Conservation (phyloP, 164 flowering plant species). For the Kalanchoe fedtschenkoi region DNA sequence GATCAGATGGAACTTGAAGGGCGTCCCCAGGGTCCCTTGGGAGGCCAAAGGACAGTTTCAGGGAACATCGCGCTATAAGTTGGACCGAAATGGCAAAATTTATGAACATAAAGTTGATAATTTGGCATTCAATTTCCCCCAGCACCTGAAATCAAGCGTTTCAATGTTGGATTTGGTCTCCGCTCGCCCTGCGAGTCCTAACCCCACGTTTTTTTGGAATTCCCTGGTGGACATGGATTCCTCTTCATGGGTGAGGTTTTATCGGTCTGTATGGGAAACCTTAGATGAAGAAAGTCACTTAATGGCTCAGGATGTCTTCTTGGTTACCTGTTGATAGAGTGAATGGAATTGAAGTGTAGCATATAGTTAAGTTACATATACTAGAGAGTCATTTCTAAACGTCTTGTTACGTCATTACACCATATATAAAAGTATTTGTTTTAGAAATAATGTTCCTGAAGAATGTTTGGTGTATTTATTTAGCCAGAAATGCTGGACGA, state of each 20-base stretch:
- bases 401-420: too few relatives aligned
- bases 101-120: slow-evolving; percentile 86
- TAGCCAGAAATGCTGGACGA: too few relatives aligned
- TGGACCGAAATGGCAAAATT: slow-evolving; percentile 77
- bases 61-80: slow-evolving; percentile 81
- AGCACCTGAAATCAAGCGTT: slow-evolving; percentile 45
- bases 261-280: slow-evolving; percentile 54
- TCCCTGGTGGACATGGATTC: slow-evolving; percentile 23
- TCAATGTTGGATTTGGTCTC: slow-evolving; percentile 78
- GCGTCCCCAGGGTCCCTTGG: slow-evolving; percentile 95
- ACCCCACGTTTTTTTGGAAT: slow-evolving; percentile 70
- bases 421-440: too few relatives aligned
- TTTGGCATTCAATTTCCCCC: slow-evolving; percentile 73
- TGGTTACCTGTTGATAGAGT: slow-evolving; percentile 46
- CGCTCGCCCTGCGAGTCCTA: slow-evolving; percentile 79
- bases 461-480: too few relatives aligned
- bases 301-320: slow-evolving; percentile 36
- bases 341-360: background rate
- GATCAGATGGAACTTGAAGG: slow-evolving; percentile 77
- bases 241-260: slow-evolving; percentile 76
- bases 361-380: background rate
- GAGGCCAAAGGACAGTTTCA: slow-evolving; percentile 76
- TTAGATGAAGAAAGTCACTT: slow-evolving; percentile 34
- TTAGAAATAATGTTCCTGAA: too few relatives aligned
- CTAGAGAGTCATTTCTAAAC: background rate